These are phyloP conservation scores for Globisporangium polare DNA, from an alignment of 352 stramenopile genomes.

Conservation along the genomic window DNA sequence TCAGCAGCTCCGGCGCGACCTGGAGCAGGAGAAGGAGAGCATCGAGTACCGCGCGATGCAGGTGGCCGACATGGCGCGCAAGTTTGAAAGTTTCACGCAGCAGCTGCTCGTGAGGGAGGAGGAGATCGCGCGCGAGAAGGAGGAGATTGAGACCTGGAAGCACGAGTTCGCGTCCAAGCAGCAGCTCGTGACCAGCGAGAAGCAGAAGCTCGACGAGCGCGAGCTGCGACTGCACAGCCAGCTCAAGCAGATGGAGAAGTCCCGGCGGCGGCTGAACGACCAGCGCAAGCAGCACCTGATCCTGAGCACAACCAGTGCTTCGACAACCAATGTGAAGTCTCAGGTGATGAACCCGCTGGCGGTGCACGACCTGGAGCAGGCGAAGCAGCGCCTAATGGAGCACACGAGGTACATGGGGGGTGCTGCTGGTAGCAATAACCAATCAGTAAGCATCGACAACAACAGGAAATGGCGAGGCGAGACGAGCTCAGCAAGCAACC, in stretches of 20 bases:
- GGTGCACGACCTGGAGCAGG: constrained; percentile 14
- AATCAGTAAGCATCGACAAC: constrained; percentile 5
- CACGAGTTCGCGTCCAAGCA: constrained; percentile 23
- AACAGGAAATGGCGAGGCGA: constrained; percentile 11
- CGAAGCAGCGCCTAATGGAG: constrained; percentile 12
- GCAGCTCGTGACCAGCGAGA: constrained; percentile 34
- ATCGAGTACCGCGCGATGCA: constrained; percentile 19
- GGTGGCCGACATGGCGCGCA: constrained; percentile 19
- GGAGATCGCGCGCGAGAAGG: neutral
- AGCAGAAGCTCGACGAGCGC: constrained; percentile 41
- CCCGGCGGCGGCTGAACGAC: constrained; percentile 36
- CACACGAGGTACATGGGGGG: constrained; percentile 12
- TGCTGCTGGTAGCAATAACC: too few species aligned
- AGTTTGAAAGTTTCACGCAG: constrained; percentile 19
- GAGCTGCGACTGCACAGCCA: constrained; percentile 46
- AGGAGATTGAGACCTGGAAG: constrained; percentile 20
- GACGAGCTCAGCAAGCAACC: neutral
- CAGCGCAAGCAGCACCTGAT: constrained; percentile 41
- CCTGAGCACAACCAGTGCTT: neutral
- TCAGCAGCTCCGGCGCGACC: constrained; percentile 18
- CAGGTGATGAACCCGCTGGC: constrained; percentile 3
- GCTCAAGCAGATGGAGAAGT: constrained; percentile 50
- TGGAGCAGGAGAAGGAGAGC: constrained; percentile 28
- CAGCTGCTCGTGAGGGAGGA: constrained; percentile 18
- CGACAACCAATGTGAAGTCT: neutral